Percentiles rank a stretch among this genome's conserved stretches.
phyloP scores from a whole-genome alignment of 179 eudicot species.

The Gypsophila paniculata region DNA sequence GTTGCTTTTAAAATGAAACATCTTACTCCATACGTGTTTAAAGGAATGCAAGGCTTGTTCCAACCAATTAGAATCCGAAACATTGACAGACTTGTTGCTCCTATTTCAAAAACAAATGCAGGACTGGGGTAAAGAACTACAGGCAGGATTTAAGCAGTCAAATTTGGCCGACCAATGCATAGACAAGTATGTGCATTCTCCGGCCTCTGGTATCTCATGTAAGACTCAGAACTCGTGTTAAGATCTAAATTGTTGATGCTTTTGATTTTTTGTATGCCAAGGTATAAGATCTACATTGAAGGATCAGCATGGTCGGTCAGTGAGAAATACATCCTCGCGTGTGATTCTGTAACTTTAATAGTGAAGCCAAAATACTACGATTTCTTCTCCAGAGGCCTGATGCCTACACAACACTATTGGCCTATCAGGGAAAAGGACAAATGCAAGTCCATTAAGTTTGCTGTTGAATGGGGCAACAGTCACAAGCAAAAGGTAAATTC shows the following conservation, averaged over 20 bases:
- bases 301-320: slow-evolving; percentile 98
- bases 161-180: slow-evolving; percentile 77
- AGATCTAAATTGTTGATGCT: background rate
- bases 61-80: background rate
- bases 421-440: slow-evolving; percentile 63
- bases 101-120: slow-evolving; percentile 24
- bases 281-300: slow-evolving; percentile 85
- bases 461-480: slow-evolving; percentile 81
- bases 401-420: slow-evolving; percentile 84
- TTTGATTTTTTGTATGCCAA: slow-evolving; percentile 23
- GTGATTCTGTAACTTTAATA: slow-evolving; percentile 64
- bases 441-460: slow-evolving; percentile 80
- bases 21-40: background rate
- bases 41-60: background rate
- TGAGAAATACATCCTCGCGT: slow-evolving; percentile 80
- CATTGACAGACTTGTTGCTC: background rate
- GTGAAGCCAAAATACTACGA: slow-evolving; percentile 74
- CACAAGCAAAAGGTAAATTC: slow-evolving; percentile 58
- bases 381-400: slow-evolving; percentile 78
- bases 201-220: background rate
- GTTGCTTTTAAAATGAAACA: background rate
- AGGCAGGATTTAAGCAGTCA: slow-evolving; percentile 67
- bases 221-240: background rate
- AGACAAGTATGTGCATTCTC: slow-evolving; percentile 41
- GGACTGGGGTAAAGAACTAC: slow-evolving; percentile 67